Evolutionary conservation across 1,284 basidiomycete genomes (phyloP), one percentile per base, ranked within the genome.

Genomic region (Pisolithus thermaeus): DNA sequence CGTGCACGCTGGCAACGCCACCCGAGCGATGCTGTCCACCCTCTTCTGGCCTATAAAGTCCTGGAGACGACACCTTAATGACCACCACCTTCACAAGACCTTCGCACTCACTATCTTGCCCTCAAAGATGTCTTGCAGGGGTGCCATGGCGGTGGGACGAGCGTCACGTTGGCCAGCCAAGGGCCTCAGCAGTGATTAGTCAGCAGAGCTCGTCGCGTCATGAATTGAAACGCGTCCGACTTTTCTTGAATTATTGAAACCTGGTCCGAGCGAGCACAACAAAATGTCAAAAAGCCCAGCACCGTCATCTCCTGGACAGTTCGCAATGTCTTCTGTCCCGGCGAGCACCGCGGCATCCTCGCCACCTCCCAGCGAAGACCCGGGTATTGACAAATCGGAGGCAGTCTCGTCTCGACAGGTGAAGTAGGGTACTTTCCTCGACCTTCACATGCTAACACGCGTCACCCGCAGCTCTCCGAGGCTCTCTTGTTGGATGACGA

Each of bases 1-100:
- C n/a, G 76, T 75, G 30, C 70, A 63, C 11, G 55, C 55, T 35
- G 74, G 64, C 32, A 79, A 65, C 66, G 71, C 72, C 52, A 78
- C 61, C 28, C 74, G 74, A 32, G 74, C 61, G 28, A 84, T 70
- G 47, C 70, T 61, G 53, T 89, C 87, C 0, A 79, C 80, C 23
- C 70, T 62, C 55, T 76, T 77, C 62, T 90, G 87, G 1, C 87
- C 87, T 58, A 81, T 77, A 67, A 88, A 90, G 63, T 90, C 87
- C 87, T 90, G 51, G 16, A 47, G 4, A 23, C n/a, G 9, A 9
- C 42, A 1, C 6, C 35, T 52, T 27, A 55, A 49, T 6, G 18
- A 7, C 1, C 0, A n/a, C n/a, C n/a, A 46, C 57, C 52, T 22
- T 67, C 64, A 42, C 1, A 2, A 6, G 3, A 4, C 28, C 45